A percentile compares a stretch with the other conserved stretches of the same genome.
Evolutionary conservation across 345 rosid genomes (phyloP).

Genomic region (Pelargonium nanum): DNA sequence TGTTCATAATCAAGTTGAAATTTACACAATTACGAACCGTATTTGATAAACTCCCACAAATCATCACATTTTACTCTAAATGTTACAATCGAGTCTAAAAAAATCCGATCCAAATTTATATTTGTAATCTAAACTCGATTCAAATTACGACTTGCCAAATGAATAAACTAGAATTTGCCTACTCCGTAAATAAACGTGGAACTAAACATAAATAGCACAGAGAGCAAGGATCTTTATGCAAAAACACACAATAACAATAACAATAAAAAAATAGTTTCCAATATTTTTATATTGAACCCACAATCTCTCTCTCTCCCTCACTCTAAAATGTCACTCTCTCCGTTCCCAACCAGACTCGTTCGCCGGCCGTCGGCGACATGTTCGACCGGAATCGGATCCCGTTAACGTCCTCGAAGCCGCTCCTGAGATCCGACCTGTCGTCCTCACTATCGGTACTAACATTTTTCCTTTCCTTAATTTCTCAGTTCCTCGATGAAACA

Average conservation of each 20-base stretch:
- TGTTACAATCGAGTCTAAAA: too few species aligned
- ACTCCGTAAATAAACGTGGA: background rate
- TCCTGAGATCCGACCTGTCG: constrained; percentile 14
- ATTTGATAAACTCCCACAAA: too few species aligned
- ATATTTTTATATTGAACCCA: background rate
- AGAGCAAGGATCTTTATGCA: background rate
- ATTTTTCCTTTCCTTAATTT: background rate
- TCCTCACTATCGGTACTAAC: background rate
- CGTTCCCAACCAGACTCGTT: background rate
- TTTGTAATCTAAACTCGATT: too few species aligned
- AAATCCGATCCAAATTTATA: too few species aligned
- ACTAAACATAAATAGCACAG: background rate
- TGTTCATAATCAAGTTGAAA: too few species aligned
- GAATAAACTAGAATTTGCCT: too few species aligned
- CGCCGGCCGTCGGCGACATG: constrained; percentile 41
- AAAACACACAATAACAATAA: too few species aligned
- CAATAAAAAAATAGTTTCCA: background rate
- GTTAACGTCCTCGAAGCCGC: constrained; percentile 10
- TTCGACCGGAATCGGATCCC: constrained; percentile 15
- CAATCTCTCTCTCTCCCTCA: constrained; percentile 11
- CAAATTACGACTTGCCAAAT: too few species aligned
- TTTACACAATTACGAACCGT: too few species aligned
- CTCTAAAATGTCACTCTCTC: constrained; percentile 3
- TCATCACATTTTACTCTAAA: too few species aligned
- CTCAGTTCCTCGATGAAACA: background rate